Base-by-base conservation (phyloP, 306 rosid genomes). In the Bauhinia variegata region DNA sequence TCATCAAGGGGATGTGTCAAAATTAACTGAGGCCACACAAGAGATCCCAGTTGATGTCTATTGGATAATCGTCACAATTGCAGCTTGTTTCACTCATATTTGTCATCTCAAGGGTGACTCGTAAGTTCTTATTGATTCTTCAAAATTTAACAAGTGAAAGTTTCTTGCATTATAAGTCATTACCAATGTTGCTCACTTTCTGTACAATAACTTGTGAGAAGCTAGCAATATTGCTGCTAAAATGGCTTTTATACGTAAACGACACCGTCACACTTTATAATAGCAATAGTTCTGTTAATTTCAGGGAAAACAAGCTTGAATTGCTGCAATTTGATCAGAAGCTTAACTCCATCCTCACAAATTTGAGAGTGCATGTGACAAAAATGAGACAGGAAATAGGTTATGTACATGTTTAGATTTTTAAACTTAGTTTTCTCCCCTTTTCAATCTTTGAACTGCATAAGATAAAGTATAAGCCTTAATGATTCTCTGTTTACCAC, bases 11-110 rank as follows among this genome's bases (percentile, higher is more conserved):
- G 69, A 77, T 6, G 81, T 77, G 6, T 77, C 81, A 57, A 58
- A 77, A 3, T 49, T 77, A 39, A 38, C 72, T 0, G 63, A 64
- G 41, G 81, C 81, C 8, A 31, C 47, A 30, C 63, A 56, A 6
- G 73, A 71, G 38, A 39, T 77, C n/a, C 81, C 69, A 49, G 52
- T 77, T 64, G 57, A 39, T 77, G 81, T 77, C 2, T 77, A 77
- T 13, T 77, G 81, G 81, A 63, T 44, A 0, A 2, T 70, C 43
- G 68, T 68, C 33, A 50, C 72, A 46, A 50, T 65, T 50, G 72
- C 64, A 18, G 68, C 76, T 51, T 60, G 63, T 38, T 50, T 64
- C 0, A 56, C 19, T 17, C 65, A 64, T 2, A 6, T 37, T 4
- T 1, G 9, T 37, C 2, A 6, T 52, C 15, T 77, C 30, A 8